Evolutionary conservation across 2,329 filamentous ascomycete genomes (phyloP), one percentile per base, ranked within the genome.

Genomic region (Boeremia exigua): DNA sequence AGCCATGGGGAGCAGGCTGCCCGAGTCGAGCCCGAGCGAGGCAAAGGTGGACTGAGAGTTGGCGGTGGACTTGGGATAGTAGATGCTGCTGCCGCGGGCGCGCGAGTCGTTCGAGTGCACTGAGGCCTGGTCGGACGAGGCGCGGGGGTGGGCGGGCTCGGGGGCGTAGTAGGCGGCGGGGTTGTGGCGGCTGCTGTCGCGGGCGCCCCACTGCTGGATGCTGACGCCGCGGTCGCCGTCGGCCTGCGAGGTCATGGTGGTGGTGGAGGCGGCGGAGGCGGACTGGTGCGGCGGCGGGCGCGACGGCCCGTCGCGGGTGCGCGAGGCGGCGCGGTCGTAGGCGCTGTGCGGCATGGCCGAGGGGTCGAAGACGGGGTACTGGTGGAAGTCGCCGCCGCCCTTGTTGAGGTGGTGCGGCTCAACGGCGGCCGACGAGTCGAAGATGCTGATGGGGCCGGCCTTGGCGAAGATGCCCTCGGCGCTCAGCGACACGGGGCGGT

Each of bases 401-500:
- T 92, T 93, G 75, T 92, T 93, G 49, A 96, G 79, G 69, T 96
- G 91, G 75, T 95, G 90, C 28, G 92, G 91, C 56, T 90, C 82
- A 54, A 89, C 89, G 52, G 95, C 90, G 72, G 87, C 86, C 70
- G 86, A 86, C 46, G 83, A 74, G 67, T 81, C 86, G 66, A 96
- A 91, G 79, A 96, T 96, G 29, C 93, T 91, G 62, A 97, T 93
- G 55, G 94, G 86, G 55, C 92, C 92, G 30, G 92, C 88, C 71
- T 86, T 88, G 79, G 88, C 87, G 70, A 89, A 89, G 58, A 93
- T 78, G 57, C 82, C 78, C 66, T 87, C 84, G n/a, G 78, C 68
- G 52, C 88, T 88, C 66, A 86, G 82, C 43, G 87, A 85, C 60
- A 82, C 79, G 44, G 87, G 84, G 58, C 85, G 80, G 68, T 94